phyloP scores from a whole-genome alignment of 495 filamentous ascomycete species.

The Penicillium riverlandense region DNA sequence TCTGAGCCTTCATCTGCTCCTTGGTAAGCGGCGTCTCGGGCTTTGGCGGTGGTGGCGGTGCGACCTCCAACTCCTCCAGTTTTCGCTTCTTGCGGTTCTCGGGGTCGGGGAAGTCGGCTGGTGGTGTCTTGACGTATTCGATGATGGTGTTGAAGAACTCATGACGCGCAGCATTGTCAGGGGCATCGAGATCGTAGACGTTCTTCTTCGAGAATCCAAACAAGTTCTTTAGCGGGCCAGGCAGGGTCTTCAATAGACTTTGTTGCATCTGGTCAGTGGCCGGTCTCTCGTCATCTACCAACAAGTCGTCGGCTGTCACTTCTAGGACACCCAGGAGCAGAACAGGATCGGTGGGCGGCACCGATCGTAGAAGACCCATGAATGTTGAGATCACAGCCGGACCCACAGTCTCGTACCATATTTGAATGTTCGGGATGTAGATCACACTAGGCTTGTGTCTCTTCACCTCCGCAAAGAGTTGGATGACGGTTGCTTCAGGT shows the following conservation, averaged over 20 bases:
- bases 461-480: constrained; percentile 84
- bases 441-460: constrained; percentile 94
- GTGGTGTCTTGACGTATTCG: constrained; percentile 65
- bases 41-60: constrained; percentile 61
- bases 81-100: constrained; percentile 77
- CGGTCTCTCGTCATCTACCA: too few species aligned
- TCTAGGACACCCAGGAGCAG: constrained; percentile 80
- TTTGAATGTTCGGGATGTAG: constrained; percentile 82
- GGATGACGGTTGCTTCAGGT: constrained; percentile 78
- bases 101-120: constrained; percentile 79
- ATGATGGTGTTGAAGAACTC: constrained; percentile 73
- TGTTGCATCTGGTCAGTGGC: too few species aligned
- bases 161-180: constrained; percentile 54
- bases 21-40: constrained; percentile 50
- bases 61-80: constrained; percentile 67
- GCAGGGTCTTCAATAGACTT: too few species aligned
- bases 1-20: constrained; percentile 72
- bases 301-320: constrained; percentile 39
- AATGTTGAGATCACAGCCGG: constrained; percentile 69
- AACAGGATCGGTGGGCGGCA: constrained; percentile 82
- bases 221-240: constrained; percentile 60
- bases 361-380: constrained; percentile 62
- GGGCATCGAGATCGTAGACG: constrained; percentile 57
- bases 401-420: constrained; percentile 72
- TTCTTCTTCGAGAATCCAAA: constrained; percentile 83